These are phyloP conservation scores for sorghum (Sorghum bicolor) DNA, from an alignment of 176 grass and related monocot species.

Conservation along the genomic window DNA sequence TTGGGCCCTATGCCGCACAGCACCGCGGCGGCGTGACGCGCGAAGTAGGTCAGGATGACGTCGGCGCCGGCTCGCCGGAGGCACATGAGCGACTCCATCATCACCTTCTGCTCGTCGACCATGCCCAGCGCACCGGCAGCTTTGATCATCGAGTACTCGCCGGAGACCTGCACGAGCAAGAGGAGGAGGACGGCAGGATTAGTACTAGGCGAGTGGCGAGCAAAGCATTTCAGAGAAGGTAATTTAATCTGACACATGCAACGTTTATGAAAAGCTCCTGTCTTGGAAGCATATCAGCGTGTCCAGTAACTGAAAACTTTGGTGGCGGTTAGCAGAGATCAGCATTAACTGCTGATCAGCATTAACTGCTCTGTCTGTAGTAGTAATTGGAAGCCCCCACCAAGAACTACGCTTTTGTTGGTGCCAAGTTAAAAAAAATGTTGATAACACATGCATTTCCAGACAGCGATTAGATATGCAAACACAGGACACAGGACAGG, in stretches of 20 bases:
- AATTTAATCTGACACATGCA: background rate
- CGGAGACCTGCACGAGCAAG: conserved; percentile 66
- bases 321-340: background rate
- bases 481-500: background rate
- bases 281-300: background rate
- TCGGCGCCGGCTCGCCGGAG: conserved; percentile 77
- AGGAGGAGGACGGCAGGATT: too few relatives aligned
- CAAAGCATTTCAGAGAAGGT: background rate
- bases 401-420: background rate
- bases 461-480: background rate
- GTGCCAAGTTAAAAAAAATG: background rate
- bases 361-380: background rate
- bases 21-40: conserved; percentile 75
- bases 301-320: background rate
- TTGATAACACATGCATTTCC: background rate
- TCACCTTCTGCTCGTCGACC: conserved; percentile 96
- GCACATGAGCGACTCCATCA: conserved; percentile 98
- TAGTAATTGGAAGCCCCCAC: background rate
- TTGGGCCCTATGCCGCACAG: conserved; percentile 61
- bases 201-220: background rate
- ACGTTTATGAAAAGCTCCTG: background rate
- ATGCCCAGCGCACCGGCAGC: conserved; percentile 67
- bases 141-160: conserved; percentile 99
- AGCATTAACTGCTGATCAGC: background rate
- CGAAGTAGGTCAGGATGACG: conserved; percentile 91